Evolutionary conservation across 768 basidiomycete species (phyloP).

Genomic region (Mycena galopus): DNA sequence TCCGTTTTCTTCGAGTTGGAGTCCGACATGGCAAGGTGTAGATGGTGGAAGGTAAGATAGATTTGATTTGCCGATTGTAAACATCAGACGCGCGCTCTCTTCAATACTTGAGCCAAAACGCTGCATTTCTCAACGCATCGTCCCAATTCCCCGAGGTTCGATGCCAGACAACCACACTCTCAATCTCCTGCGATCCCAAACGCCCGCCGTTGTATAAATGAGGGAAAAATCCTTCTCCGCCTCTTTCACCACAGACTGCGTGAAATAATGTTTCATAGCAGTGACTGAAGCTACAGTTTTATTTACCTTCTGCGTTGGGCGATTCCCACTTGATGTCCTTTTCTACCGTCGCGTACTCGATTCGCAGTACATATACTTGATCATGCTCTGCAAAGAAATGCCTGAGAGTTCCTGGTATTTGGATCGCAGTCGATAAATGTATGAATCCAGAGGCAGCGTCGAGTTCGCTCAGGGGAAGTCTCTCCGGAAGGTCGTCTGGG

Average conservation of each 20-base stretch:
- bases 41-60: background rate
- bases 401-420: conserved; percentile 60
- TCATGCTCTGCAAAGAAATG: conserved; percentile 59
- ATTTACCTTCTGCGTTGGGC: conserved; percentile 51
- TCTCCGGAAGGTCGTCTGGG: conserved; percentile 55
- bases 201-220: conserved; percentile 64
- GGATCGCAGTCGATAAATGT: conserved; percentile 68
- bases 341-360: conserved; percentile 56
- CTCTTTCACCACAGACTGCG: conserved; percentile 56
- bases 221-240: conserved; percentile 64
- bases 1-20: conserved; percentile 57
- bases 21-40: conserved; percentile 27
- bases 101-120: conserved; percentile 52
- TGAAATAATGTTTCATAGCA: conserved; percentile 31
- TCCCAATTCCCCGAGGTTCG: conserved; percentile 50
- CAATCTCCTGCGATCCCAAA: conserved; percentile 60
- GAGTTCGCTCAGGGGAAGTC: conserved; percentile 64
- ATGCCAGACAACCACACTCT: conserved; percentile 51
- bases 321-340: conserved; percentile 64
- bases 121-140: conserved; percentile 32
- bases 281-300: too few relatives aligned
- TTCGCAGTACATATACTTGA: conserved; percentile 58
- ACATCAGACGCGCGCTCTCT: background rate
- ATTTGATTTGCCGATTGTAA: background rate
- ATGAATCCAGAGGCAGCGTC: conserved; percentile 64